These are phyloP conservation scores for Colletotrichum sp. DNA, from an alignment of 2,329 filamentous ascomycete genomes.

Conservation along the genomic window DNA sequence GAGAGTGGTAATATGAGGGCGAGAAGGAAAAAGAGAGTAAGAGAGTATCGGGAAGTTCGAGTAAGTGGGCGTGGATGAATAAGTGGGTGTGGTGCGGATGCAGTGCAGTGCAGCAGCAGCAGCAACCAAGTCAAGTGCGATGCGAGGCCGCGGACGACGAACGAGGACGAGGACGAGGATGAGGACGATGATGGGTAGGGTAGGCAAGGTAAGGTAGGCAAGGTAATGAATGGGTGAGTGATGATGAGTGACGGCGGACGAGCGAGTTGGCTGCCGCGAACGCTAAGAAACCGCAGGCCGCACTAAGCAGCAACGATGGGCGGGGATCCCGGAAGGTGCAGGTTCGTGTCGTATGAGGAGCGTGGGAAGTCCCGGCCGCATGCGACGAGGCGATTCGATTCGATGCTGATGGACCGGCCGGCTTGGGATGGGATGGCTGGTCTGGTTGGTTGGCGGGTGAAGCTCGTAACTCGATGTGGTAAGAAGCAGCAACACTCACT, in stretches of 20 bases:
- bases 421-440: not conserved
- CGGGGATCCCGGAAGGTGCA: constrained; percentile 12
- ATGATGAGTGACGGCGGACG: not conserved
- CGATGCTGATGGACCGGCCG: not conserved
- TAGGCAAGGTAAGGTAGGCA: not conserved
- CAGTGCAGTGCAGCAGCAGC: not conserved
- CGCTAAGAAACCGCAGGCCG: not conserved
- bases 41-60: not conserved
- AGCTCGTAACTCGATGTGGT: not conserved
- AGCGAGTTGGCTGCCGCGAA: not conserved
- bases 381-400: constrained; percentile 8
- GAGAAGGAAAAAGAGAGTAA: not conserved
- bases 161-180: not conserved
- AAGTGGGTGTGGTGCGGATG: constrained; percentile 16
- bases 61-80: constrained; percentile 11
- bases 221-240: not conserved
- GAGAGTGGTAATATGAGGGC: not conserved
- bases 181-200: not conserved
- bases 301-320: not conserved
- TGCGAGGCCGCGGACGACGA: not conserved
- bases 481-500: not conserved
- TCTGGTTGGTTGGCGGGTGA: not conserved
- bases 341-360: constrained; percentile 10
- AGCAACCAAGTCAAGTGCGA: not conserved
- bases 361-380: constrained; percentile 13